Evolutionary conservation across 331 rosid genomes (phyloP), one percentile per base, ranked within the genome.

Genomic region (Erythrophleum ivorense): DNA sequence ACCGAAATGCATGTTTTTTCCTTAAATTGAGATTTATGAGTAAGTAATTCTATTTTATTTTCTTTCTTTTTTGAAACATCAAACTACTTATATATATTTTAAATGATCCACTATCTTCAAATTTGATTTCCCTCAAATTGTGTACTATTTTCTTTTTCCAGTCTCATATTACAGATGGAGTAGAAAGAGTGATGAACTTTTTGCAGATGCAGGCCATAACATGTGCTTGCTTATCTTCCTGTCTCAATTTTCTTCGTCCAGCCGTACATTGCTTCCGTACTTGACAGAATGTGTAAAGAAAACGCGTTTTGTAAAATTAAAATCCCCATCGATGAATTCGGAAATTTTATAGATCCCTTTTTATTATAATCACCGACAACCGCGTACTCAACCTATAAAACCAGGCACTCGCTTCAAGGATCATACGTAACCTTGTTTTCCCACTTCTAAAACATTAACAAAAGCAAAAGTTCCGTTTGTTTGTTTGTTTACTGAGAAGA

Each of bases 311-410:
- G 12, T 60, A 29, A 59, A 60, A 60, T 29, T 40, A 60, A 60
- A 60, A 7, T 59, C 12, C 18, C 50, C 10, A 10, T 13, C 38
- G 0, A 24, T 60, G 7, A 21, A 0, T 60, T 24, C 38, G 40
- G 40, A 60, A 31, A 24, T 60, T 62, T 24, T 7, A 6, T 4
- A 12, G 68, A 62, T 62, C 68, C 43, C 5, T 31, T 31, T 29
- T 62, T 62, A 62, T 62, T 62, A 62, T 62, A 62, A 62, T 62
- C 68, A 62, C 68, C 68, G 68, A 33, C 68, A 62, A 62, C 19
- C 43, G 68, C 41, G 18, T 31, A 41, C 68, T 62, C 41, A 62
- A 13, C 43, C 68, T 62, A 62, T 62, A 62, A 31, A 62, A 13
- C 68, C 14, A 18, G 41, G 41, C 68, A 62, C 43, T 62, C 19